Evolutionary conservation across 2,329 filamentous ascomycete species (phyloP), one percentile per base, ranked within the genome.

Genomic region (Phyllosticta paracitricarpa): DNA sequence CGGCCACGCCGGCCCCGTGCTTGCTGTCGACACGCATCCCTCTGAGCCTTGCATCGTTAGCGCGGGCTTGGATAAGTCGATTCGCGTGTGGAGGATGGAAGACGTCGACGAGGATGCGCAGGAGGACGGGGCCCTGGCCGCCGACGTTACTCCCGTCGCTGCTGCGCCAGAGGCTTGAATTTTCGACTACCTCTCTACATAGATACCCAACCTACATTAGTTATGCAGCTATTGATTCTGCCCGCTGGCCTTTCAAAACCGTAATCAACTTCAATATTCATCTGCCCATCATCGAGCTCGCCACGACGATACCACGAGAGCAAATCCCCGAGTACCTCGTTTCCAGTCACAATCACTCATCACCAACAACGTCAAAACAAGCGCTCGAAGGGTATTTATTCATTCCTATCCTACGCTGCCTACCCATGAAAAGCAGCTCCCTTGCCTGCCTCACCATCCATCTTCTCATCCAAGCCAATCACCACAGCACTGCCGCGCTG

Each of bases 21-120:
- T 87, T 40, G 78, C 80, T 0, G 84, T 87, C 10, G 81, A 86
- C 65, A 82, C 85, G 6, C 83, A 82, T 68, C 77, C 78, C 26
- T 77, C 76, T 9, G 77, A 78, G 57, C 76, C 76, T 48, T 75
- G 81, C 22, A 76, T 89, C 52, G 85, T 82, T 4, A 88, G 84
- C 65, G 84, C 83, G 61, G 83, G 86, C 0, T 64, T 85, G 51
- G 86, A 89, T 69, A 78, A 78, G 64, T 85, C 82, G 2, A 78
- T 89, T 22, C 79, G 81, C 60, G 74, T 89, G 5, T 89, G 85
- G 84, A 78, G 80, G 59, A 55, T 56, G 54, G 79, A 82, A 65
- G 68, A 71, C 22, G 33, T n/a, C 6, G 40, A n/a, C 6, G 40
- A n/a, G 1, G 40, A 48, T 6, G 40, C 14, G n/a, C 14, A 48